Evolutionary conservation across 2,329 filamentous ascomycete species (phyloP).

Genomic region (Fonsecaea erecta): DNA sequence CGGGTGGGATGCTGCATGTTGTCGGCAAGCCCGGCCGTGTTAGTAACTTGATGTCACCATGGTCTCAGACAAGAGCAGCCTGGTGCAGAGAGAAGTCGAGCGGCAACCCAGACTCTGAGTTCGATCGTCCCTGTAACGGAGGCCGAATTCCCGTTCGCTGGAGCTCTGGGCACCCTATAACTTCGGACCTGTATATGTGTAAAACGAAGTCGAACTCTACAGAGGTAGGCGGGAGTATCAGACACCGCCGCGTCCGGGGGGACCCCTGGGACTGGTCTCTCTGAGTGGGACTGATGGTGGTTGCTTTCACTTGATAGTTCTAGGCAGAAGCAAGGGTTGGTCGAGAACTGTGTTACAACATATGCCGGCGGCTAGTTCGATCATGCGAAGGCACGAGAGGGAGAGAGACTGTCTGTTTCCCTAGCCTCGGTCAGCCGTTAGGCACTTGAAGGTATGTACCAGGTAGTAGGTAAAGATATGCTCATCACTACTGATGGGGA

Average conservation of each 20-base stretch:
- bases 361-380: not conserved
- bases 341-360: not conserved
- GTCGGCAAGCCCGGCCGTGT: constrained; percentile 15
- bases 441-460: not conserved
- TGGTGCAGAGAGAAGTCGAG: not conserved
- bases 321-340: not conserved
- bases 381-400: not conserved
- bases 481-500: not conserved
- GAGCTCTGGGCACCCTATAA: not conserved
- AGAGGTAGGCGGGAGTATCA: not conserved
- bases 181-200: not conserved
- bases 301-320: not conserved
- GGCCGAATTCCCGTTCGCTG: not conserved
- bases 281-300: not conserved
- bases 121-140: not conserved
- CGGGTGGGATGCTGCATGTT: constrained; percentile 21
- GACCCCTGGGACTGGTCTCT: not conserved
- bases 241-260: not conserved
- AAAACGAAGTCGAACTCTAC: not conserved
- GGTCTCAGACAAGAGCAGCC: constrained; percentile 14
- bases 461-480: not conserved
- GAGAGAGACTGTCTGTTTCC: not conserved
- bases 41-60: constrained; percentile 22
- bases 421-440: no score
- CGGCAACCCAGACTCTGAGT: not conserved